A percentile compares a stretch with the other conserved stretches of the same genome.
Conservation (phyloP, 345 rosid genomes). For the Moricandia moricandioides region DNA sequence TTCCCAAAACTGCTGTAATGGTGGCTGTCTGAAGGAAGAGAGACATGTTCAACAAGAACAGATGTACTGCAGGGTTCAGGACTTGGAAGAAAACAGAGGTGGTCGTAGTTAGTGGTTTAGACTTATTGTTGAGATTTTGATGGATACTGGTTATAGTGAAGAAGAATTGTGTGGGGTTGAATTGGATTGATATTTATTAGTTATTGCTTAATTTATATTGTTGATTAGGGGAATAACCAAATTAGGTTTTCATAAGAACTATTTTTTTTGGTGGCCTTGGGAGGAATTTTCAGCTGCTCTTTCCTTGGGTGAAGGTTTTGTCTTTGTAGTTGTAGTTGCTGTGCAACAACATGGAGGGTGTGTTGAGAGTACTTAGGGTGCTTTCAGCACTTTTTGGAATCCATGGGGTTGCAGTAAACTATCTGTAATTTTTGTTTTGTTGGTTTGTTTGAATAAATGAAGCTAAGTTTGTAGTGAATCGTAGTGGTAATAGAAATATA, state of each 20-base stretch:
- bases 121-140: slow-evolving; percentile 8
- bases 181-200: not conserved
- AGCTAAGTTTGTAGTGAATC: slow-evolving; percentile 6
- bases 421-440: not conserved
- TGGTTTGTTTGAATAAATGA: slow-evolving; percentile 8
- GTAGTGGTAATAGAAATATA: not conserved
- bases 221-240: slow-evolving; percentile 11
- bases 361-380: slow-evolving; percentile 23
- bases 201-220: slow-evolving; percentile 4
- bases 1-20: slow-evolving; percentile 28
- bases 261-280: slow-evolving; percentile 1
- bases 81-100: not conserved
- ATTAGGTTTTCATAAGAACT: not conserved
- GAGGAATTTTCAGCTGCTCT: slow-evolving; percentile 14
- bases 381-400: slow-evolving; percentile 12
- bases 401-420: slow-evolving; percentile 17
- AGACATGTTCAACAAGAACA: slow-evolving; percentile 61
- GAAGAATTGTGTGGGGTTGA: slow-evolving; percentile 11
- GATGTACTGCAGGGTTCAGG: slow-evolving; percentile 30
- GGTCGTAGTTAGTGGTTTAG: not conserved
- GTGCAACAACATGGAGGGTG: slow-evolving; percentile 11
- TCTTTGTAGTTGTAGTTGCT: slow-evolving; percentile 9
- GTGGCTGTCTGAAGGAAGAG: slow-evolving; percentile 46
- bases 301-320: not conserved
- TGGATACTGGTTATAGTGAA: slow-evolving; percentile 27